These are phyloP conservation scores for Aspergillus indologenus DNA, from an alignment of 495 filamentous ascomycete genomes.

Conservation along the genomic window DNA sequence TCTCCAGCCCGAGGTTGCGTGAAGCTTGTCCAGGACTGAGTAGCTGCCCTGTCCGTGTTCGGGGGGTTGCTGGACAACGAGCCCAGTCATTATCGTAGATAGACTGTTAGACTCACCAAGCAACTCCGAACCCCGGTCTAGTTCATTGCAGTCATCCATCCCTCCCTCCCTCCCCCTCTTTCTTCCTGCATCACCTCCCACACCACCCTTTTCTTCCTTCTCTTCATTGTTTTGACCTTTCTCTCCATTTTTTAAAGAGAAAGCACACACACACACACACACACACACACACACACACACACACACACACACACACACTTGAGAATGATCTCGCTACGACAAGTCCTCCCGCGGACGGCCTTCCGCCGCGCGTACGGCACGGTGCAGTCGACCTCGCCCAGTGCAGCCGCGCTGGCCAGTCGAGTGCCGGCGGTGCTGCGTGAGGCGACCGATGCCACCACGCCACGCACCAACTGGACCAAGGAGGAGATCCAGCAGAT, in stretches of 20 bases:
- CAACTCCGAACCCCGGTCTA: neutral
- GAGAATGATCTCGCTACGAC: conserved; percentile 31
- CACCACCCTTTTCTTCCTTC: neutral
- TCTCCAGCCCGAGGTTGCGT: conserved; percentile 9
- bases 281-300: neutral
- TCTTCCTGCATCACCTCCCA: neutral
- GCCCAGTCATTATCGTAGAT: too few relatives aligned
- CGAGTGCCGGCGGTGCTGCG: conserved; percentile 41
- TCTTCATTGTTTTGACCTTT: neutral
- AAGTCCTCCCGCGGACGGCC: conserved; percentile 30
- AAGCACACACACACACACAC: neutral
- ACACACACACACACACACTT: conserved; percentile 7
- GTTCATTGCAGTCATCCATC: neutral
- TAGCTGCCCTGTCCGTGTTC: too few relatives aligned
- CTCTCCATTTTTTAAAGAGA: too few relatives aligned
- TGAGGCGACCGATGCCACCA: conserved; percentile 54
- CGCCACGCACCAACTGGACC: conserved; percentile 69
- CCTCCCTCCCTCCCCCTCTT: neutral
- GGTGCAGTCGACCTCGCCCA: conserved; percentile 36
- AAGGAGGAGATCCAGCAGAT: conserved; percentile 71
- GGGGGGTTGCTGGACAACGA: too few relatives aligned
- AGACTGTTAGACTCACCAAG: neutral
- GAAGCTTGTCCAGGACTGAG: too few relatives aligned
- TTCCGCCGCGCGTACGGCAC: conserved; percentile 42
- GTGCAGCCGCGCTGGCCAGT: conserved; percentile 30